A percentile compares a stretch with the other conserved stretches of the same genome.
Conservation (phyloP, 495 filamentous ascomycete species). For the Diplogelasinospora grovesii region DNA sequence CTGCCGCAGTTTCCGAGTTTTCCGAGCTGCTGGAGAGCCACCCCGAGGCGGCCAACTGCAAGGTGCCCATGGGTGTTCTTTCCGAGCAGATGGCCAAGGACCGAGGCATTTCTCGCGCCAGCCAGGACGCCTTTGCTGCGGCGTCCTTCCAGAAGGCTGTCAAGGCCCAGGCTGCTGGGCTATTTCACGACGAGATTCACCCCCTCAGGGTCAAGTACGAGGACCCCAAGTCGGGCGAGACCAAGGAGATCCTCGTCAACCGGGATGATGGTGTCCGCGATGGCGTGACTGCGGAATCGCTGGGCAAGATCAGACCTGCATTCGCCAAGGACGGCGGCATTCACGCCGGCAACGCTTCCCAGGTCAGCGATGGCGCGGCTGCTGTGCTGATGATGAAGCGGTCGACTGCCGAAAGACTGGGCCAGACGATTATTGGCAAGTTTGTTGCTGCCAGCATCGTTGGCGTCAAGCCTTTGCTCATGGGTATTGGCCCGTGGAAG, state of each 20-base stretch:
- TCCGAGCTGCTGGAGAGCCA: conserved; percentile 82
- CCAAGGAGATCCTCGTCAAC: conserved; percentile 74
- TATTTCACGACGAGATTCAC: conserved; percentile 89
- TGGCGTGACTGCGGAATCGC: conserved; percentile 79
- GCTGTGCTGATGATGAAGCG: conserved; percentile 96
- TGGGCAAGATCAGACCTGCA: conserved; percentile 83
- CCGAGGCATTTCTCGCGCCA: conserved; percentile 58
- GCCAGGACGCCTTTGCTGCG: conserved; percentile 87
- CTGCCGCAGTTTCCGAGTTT: conserved; percentile 87
- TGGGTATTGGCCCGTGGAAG: conserved; percentile 94
- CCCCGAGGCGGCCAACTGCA: conserved; percentile 85
- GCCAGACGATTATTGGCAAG: conserved; percentile 82
- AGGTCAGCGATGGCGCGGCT: conserved; percentile 93
- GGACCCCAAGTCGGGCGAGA: conserved; percentile 86
- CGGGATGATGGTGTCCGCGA: conserved; percentile 82
- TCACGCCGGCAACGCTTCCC: conserved; percentile 91
- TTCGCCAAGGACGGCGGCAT: conserved; percentile 90
- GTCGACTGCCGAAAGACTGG: conserved; percentile 78
- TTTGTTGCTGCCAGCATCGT: conserved; percentile 78
- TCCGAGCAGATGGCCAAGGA: conserved; percentile 95
- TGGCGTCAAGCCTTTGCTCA: conserved; percentile 85
- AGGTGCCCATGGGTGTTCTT: conserved; percentile 93
- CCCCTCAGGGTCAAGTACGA: conserved; percentile 76
- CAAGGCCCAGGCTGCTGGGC: conserved; percentile 76
- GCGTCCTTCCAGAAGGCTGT: conserved; percentile 82